Base-by-base conservation (phyloP, 1,139 yeast genomes). In the Geotrichum cucujoidarum region DNA sequence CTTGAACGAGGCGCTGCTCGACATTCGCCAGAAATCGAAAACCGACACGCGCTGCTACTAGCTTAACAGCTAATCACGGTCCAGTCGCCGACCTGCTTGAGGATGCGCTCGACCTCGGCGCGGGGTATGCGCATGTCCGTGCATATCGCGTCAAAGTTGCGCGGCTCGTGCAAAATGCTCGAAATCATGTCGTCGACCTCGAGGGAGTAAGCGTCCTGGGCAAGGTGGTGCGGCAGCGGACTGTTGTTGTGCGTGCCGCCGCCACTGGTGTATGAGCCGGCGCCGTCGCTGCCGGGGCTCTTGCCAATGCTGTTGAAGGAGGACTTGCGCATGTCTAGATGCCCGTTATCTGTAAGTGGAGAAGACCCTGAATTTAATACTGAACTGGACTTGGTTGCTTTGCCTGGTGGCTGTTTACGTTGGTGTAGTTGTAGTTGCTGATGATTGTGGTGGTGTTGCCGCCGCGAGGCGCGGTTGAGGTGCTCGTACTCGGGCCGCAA, bases 121-220 rank as follows among this genome's bases (percentile, higher is more conserved):
- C 81, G 70, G 16, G 85, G 73, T 60, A 74, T 73, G 47, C 75
- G 77, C 53, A 84, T 65, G 55, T 80, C 84, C 0, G 90, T 83
- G 57, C 90, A 82, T 2, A 87, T 80, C 7, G 82, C 75, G 60
- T 87, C 95, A 55, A 83, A 75, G 57, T 78, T 79, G 52, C 80
- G 83, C 27, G 78, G 77, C 22, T 78, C 78, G 52, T 74, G 76
- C 30, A 83, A 59, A 39, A 82, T 67, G 52, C 77, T 66, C 0
- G 71, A 65, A 31, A 83, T 60, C 30, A 67, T 60, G 8, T 63
- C 57, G 60, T 67, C 71, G 54, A 72, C 73, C 48, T 67, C 71
- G 22, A 55, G 54, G 44, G 41, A 52, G 43, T 51, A 54, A 59
- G 53, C 39, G 43, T 40, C 41, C 21, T 41, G 38, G 2, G 24